phyloP scores from a whole-genome alignment of 306 rosid species.

The Prunus padus region DNA sequence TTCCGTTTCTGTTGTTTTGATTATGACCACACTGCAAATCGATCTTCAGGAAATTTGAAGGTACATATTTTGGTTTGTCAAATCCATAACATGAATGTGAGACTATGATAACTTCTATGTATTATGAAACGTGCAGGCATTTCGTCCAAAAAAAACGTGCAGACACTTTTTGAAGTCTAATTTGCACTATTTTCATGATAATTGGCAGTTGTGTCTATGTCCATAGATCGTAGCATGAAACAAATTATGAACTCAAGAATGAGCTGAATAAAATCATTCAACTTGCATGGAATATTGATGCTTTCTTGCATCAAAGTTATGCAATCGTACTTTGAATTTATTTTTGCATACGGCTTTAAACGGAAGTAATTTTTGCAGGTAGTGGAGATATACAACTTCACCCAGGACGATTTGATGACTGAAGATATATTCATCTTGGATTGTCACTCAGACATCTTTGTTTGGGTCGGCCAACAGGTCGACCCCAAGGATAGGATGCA shows the following conservation, averaged over 20 bases:
- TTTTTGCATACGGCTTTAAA: constrained; percentile 11
- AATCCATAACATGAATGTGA: constrained; percentile 10
- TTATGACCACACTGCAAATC: constrained; percentile 26
- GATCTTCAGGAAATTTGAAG: constrained; percentile 72
- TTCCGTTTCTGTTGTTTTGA: constrained; percentile 32
- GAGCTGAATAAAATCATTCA: not conserved
- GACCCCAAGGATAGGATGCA: constrained; percentile 61
- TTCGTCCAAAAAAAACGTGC: no score
- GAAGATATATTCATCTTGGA: constrained; percentile 86
- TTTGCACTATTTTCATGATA: not conserved
- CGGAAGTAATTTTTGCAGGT: constrained; percentile 51
- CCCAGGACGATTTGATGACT: constrained; percentile 98
- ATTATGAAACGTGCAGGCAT: constrained; percentile 6
- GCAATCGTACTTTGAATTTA: not conserved
- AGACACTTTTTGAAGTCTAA: not conserved
- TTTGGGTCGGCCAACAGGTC: constrained; percentile 94
- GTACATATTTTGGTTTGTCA: constrained; percentile 38
- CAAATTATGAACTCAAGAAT: not conserved
- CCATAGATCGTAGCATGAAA: not conserved
- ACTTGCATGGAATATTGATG: not conserved
- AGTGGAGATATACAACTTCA: constrained; percentile 81
- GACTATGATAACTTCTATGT: constrained; percentile 21
- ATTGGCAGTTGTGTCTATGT: not conserved
- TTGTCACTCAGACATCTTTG: constrained; percentile 76
- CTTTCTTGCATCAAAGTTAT: constrained; percentile 1